These are phyloP conservation scores for Aureobasidium sp. DNA, from an alignment of 2,329 filamentous ascomycete genomes.

Conservation along the genomic window DNA sequence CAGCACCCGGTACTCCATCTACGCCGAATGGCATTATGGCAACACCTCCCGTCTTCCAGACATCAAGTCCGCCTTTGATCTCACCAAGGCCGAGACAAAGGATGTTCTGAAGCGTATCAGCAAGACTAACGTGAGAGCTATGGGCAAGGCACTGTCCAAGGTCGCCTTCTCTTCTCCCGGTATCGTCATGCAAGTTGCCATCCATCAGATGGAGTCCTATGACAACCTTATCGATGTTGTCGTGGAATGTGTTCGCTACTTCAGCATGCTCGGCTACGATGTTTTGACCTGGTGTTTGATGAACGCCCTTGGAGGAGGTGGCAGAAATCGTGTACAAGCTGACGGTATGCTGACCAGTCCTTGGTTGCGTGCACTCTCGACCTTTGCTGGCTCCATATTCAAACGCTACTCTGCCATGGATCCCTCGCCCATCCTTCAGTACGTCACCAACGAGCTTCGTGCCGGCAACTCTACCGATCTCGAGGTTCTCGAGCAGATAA, in stretches of 20 bases:
- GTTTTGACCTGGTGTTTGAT: conserved; percentile 88
- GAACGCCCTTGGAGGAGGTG: conserved; percentile 54
- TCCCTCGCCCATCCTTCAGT: conserved; percentile 76
- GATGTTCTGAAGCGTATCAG: conserved; percentile 84
- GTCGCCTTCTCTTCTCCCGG: conserved; percentile 87
- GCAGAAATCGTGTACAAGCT: conserved; percentile 50
- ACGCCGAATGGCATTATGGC: conserved; percentile 86
- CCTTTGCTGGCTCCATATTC: conserved; percentile 87
- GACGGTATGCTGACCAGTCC: conserved; percentile 72
- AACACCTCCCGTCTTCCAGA: conserved; percentile 67
- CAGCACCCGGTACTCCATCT: conserved; percentile 73
- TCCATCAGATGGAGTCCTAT: conserved; percentile 88
- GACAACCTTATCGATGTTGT: conserved; percentile 91
- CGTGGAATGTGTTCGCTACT: conserved; percentile 89
- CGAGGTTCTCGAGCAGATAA: conserved; percentile 82
- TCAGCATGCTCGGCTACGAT: conserved; percentile 86
- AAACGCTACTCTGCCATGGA: conserved; percentile 78
- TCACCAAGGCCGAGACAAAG: conserved; percentile 69
- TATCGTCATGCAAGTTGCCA: conserved; percentile 79
- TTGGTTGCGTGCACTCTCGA: conserved; percentile 83
- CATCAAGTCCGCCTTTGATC: conserved; percentile 69
- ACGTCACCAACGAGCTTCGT: conserved; percentile 76
- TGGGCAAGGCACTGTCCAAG: conserved; percentile 84
- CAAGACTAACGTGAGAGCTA: conserved; percentile 74
- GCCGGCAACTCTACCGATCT: conserved; percentile 81